Percentiles rank a stretch among this genome's conserved stretches.
phyloP scores from a whole-genome alignment of 1,284 basidiomycete species.

The Golubevia sp. region DNA sequence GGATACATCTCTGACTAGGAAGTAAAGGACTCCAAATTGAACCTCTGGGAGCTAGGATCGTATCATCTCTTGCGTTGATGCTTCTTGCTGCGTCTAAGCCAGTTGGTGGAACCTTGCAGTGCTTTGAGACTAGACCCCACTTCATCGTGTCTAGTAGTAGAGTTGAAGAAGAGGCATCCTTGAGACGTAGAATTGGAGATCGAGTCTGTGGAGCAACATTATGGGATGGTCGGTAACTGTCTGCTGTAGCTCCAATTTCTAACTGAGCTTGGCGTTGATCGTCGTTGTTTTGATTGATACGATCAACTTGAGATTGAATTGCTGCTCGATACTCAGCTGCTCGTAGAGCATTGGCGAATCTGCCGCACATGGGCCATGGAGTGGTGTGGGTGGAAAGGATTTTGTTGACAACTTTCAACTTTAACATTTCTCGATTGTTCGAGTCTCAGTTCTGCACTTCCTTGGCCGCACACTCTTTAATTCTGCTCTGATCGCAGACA shows the following conservation, averaged over 20 bases:
- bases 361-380: too few species aligned
- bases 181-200: conserved; percentile 30
- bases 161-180: conserved; percentile 11
- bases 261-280: too few species aligned
- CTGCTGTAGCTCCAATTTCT: conserved; percentile 5
- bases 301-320: too few species aligned
- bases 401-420: too few species aligned
- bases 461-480: too few species aligned
- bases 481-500: too few species aligned
- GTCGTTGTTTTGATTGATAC: too few species aligned
- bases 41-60: conserved; percentile 31
- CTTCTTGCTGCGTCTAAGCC: conserved; percentile 27
- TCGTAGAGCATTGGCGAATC: too few species aligned
- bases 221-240: conserved; percentile 39
- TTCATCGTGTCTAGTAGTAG: conserved; percentile 42
- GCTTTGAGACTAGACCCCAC: conserved; percentile 40
- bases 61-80: conserved; percentile 56
- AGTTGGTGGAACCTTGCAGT: conserved; percentile 22
- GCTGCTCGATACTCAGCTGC: too few species aligned
- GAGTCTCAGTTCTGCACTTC: too few species aligned
- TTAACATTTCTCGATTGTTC: too few species aligned
- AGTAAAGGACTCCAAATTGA: conserved; percentile 39
- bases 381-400: too few species aligned
- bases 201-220: conserved; percentile 48
- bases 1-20: conserved; percentile 34